Evolutionary conservation across 345 rosid species (phyloP).

Genomic region (Clausena lansium): DNA sequence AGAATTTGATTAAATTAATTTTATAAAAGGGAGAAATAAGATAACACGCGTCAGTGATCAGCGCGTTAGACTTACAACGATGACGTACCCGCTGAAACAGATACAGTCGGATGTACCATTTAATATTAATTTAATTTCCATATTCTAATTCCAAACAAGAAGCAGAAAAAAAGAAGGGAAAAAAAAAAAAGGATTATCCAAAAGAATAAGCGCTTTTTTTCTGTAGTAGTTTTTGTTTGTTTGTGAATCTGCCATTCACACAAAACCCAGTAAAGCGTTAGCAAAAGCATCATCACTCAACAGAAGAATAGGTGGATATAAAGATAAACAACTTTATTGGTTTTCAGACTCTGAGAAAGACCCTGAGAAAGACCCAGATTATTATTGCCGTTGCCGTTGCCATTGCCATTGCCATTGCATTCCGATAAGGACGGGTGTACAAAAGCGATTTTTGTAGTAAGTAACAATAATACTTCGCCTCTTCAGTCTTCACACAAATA

Average conservation of each 20-base stretch:
- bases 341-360: not conserved
- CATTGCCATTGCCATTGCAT: conserved; percentile 15
- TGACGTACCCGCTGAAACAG: not conserved
- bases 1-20: too few species aligned
- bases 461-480: conserved; percentile 2
- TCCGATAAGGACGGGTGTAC: conserved; percentile 33
- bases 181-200: conserved; percentile 27
- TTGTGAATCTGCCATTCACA: not conserved
- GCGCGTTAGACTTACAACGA: not conserved
- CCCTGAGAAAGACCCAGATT: not conserved
- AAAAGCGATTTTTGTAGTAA: conserved; percentile 11
- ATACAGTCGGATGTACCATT: conserved; percentile 4
- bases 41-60: not conserved
- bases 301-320: not conserved
- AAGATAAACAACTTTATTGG: conserved; percentile 22
- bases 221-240: conserved; percentile 26
- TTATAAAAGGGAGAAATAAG: too few species aligned
- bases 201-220: conserved; percentile 25
- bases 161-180: not conserved
- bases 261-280: conserved; percentile 14
- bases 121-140: not conserved
- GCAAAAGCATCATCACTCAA: conserved; percentile 21
- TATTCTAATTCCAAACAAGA: not conserved
- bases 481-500: not conserved
- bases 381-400: not conserved